Percentiles rank a stretch among this genome's conserved stretches.
These are phyloP conservation scores for Salicornia ramosissima DNA, from an alignment of 148 eudicot species.

Conservation along the genomic window DNA sequence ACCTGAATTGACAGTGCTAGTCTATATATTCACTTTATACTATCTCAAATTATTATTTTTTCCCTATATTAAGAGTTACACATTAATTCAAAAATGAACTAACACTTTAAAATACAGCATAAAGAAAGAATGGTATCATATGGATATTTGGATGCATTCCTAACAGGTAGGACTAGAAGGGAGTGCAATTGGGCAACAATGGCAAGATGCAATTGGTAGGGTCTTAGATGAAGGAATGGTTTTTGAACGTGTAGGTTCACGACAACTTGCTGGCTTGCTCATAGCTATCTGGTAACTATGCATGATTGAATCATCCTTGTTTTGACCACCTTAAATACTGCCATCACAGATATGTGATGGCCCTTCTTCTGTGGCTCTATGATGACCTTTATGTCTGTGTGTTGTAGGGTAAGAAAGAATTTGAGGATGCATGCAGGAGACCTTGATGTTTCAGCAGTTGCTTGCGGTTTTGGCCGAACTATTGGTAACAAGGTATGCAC, in stretches of 20 bases:
- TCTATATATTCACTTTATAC: too few species aligned
- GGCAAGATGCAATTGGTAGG: constrained; percentile 97
- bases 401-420: constrained; percentile 76
- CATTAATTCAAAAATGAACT: too few species aligned
- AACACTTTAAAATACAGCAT: not conserved
- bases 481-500: constrained; percentile 89
- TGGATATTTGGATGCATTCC: not conserved
- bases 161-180: constrained; percentile 98
- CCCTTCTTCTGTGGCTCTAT: not conserved
- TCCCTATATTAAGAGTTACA: too few species aligned
- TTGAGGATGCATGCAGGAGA: constrained; percentile 87
- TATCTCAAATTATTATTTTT: too few species aligned
- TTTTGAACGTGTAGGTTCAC: constrained; percentile 95
- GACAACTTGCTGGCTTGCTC: constrained; percentile 89
- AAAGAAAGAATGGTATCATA: not conserved
- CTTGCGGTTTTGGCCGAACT: constrained; percentile 97
- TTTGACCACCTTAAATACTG: constrained; percentile 6
- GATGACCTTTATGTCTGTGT: constrained; percentile 16
- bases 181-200: constrained; percentile 85
- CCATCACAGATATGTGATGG: not conserved
- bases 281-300: constrained; percentile 81
- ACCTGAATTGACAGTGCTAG: too few species aligned
- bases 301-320: constrained; percentile 1
- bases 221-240: constrained; percentile 75
- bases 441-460: constrained; percentile 93